phyloP scores from a whole-genome alignment of 73 alveolate species.

The Tetrahymena malaccensis region DNA sequence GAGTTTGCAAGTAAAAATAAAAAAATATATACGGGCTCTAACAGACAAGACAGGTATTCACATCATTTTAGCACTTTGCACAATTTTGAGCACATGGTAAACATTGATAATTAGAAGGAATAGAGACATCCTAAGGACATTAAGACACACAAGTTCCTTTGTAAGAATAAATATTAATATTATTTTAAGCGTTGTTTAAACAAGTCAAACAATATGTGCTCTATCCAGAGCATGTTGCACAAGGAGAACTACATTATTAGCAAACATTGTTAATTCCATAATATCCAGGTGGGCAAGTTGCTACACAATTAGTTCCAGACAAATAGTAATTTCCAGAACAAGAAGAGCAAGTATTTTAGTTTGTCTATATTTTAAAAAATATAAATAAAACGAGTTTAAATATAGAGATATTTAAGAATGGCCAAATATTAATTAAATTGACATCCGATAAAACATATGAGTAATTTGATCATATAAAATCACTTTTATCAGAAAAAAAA shows the following conservation, averaged over 20 bases:
- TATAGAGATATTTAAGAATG: not conserved
- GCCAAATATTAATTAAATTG: too few relatives aligned
- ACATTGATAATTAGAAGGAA: not conserved
- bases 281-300: not conserved
- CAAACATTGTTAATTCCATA: not conserved
- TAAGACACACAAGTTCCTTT: not conserved
- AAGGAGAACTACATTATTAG: not conserved
- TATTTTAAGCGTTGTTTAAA: not conserved
- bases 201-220: not conserved
- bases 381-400: not conserved
- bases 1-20: not conserved
- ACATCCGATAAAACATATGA: too few relatives aligned
- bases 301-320: not conserved
- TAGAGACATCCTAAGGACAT: not conserved
- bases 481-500: not conserved
- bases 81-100: not conserved
- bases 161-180: not conserved
- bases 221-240: not conserved
- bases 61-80: not conserved
- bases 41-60: not conserved
- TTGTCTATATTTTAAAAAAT: not conserved
- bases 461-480: not conserved
- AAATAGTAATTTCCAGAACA: not conserved
- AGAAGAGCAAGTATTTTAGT: not conserved
- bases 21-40: not conserved